These are phyloP conservation scores for Bipolaris cookei DNA, from an alignment of 2,329 filamentous ascomycete species.

Conservation along the genomic window DNA sequence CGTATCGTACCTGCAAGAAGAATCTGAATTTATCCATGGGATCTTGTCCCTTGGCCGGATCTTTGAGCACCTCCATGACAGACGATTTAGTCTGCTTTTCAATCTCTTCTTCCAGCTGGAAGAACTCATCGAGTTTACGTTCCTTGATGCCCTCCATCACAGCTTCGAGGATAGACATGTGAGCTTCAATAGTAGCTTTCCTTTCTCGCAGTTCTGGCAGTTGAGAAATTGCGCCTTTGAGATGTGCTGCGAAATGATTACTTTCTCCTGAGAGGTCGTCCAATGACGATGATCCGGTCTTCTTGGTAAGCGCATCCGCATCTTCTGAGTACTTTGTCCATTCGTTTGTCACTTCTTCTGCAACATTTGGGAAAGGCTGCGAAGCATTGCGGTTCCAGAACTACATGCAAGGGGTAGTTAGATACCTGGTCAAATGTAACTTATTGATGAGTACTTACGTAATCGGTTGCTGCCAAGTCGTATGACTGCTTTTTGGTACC, in stretches of 20 bases:
- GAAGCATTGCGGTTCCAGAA: slow-evolving; percentile 96
- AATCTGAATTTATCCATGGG: slow-evolving; percentile 88
- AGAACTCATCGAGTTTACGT: slow-evolving; percentile 93
- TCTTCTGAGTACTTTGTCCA: slow-evolving; percentile 95
- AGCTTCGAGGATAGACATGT: slow-evolving; percentile 91
- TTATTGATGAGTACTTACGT: slow-evolving; percentile 46
- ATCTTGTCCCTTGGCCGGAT: slow-evolving; percentile 79
- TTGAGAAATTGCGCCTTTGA: slow-evolving; percentile 93
- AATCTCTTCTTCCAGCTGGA: slow-evolving; percentile 92
- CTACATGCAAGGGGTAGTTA: background rate
- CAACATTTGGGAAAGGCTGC: slow-evolving; percentile 50
- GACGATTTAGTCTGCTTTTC: slow-evolving; percentile 85
- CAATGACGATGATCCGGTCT: slow-evolving; percentile 89
- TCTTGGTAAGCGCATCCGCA: slow-evolving; percentile 90
- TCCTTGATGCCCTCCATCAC: slow-evolving; percentile 47
- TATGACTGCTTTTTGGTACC: slow-evolving; percentile 86
- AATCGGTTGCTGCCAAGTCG: slow-evolving; percentile 87
- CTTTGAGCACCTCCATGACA: slow-evolving; percentile 73
- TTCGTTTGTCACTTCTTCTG: slow-evolving; percentile 93
- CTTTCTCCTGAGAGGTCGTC: slow-evolving; percentile 93
- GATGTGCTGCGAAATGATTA: slow-evolving; percentile 85
- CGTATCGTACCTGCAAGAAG: slow-evolving; percentile 58
- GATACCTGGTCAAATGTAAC: background rate
- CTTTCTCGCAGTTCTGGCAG: slow-evolving; percentile 90
- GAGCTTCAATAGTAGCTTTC: slow-evolving; percentile 74